Percentiles rank a stretch among this genome's conserved stretches.
These are phyloP conservation scores for Iris macrosiphon DNA, from an alignment of 106 monocot genomes.

Conservation along the genomic window DNA sequence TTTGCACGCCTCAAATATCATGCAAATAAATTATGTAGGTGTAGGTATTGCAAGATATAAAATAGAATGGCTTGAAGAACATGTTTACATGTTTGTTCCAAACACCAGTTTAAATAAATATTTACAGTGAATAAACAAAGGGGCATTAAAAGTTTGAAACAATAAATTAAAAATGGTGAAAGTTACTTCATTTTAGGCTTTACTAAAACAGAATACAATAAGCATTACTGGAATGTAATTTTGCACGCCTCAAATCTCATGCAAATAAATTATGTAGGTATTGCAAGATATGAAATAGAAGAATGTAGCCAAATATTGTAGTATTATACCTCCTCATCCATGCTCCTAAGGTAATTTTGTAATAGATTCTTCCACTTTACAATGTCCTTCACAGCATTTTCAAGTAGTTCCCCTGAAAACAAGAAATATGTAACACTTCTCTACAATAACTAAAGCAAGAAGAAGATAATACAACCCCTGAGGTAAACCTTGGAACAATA, in stretches of 20 bases:
- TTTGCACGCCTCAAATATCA: neutral
- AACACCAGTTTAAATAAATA: too few species aligned
- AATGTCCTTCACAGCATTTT: slow-evolving; percentile 47
- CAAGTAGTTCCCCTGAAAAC: slow-evolving; percentile 37
- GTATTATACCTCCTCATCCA: slow-evolving; percentile 76
- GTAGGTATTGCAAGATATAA: neutral
- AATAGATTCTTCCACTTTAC: slow-evolving; percentile 73
- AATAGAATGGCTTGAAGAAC: too few species aligned
- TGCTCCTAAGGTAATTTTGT: slow-evolving; percentile 50
- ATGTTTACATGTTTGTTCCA: too few species aligned
- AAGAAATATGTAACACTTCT: neutral
- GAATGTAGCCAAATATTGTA: neutral
- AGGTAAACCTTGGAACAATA: too few species aligned
- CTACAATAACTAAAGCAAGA: neutral
- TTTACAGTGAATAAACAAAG: neutral
- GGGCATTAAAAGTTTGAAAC: neutral
- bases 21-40: neutral
- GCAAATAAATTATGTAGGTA: neutral
- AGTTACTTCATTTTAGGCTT: too few species aligned
- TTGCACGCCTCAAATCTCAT: neutral
- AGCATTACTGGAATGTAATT: neutral
- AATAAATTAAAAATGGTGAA: too few species aligned
- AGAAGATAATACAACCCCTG: too few species aligned
- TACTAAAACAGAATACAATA: too few species aligned
- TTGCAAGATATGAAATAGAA: neutral